Evolutionary conservation across 805 yeast species (phyloP), one percentile per base, ranked within the genome.

Genomic region (Cyberlindnera galapagoensis): DNA sequence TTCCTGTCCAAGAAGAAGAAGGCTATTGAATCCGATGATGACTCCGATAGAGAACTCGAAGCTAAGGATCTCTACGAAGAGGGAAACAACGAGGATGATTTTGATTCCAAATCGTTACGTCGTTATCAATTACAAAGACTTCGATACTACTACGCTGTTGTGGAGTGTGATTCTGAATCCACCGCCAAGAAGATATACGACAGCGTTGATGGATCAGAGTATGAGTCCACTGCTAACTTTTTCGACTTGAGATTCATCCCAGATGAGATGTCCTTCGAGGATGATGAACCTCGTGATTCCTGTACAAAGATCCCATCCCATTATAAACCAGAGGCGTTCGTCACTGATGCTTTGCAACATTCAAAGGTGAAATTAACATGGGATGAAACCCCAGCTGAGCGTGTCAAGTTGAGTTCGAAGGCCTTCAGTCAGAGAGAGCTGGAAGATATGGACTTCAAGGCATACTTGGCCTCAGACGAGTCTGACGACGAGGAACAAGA

Each of bases 331-430:
- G 55, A 61, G 15, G 65, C 69, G 8, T 92, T 92, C 57, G 83
- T 84, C 19, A 92, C 98, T 4, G 97, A 85, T 60, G 98, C 98
- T 0, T 67, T 92, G 38, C 96, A 92, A 55, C 95, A 87, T 53
- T 88, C 97, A 11, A 92, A 88, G 51, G 98, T 92, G 30, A 88
- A 85, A 56, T 67, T 92, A 44, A 88, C 97, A 1, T 92, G 98
- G 98, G 98, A 92, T 58, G 97, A 90, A 61, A 94, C 97, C 0
- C 97, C 98, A 6, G 80, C 77, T 36, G 97, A 87, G 50, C 74
- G 98, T 51, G 57, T 75, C 12, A 75, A 80, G 37, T 56, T 88
- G 33, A 72, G 96, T 2, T 70, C 81, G 11, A 78, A 80, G 45
- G 85, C 87, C 6, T 90, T 92, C 56, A 76, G 86, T 30, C 92